Percentiles rank a stretch among this genome's conserved stretches.
These are phyloP conservation scores for Torulaspora globosa DNA, from an alignment of 1,139 yeast species.

Conservation along the genomic window DNA sequence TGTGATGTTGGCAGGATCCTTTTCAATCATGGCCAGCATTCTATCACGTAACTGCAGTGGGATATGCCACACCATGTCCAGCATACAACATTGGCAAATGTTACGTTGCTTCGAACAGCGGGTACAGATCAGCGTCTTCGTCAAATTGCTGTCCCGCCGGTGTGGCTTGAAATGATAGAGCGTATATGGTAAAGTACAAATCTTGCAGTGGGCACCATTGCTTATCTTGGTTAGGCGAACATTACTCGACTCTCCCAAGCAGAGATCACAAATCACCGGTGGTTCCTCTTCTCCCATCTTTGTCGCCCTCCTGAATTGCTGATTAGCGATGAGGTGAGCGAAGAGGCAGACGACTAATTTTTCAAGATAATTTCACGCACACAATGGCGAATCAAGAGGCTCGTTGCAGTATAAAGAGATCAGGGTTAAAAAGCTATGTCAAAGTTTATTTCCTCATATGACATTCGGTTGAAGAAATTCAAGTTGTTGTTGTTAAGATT, in stretches of 20 bases:
- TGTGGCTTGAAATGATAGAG: conserved; percentile 66
- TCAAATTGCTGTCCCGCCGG: conserved; percentile 37
- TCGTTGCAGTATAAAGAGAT: conserved; percentile 11
- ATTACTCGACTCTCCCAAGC: conserved; percentile 64
- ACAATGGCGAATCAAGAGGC: background rate
- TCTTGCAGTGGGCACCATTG: conserved; percentile 71
- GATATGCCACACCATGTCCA: conserved; percentile 74
- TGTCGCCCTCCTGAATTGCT: background rate
- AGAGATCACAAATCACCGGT: conserved; percentile 53
- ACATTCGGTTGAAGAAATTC: conserved; percentile 46
- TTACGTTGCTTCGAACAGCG: conserved; percentile 76
- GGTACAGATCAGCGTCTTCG: conserved; percentile 48
- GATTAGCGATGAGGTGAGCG: background rate
- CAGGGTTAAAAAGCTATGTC: conserved; percentile 37
- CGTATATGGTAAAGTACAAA: conserved; percentile 82
- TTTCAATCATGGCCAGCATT: conserved; percentile 70
- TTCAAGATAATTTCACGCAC: conserved; percentile 3
- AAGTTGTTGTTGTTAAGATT: conserved; percentile 43
- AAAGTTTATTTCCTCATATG: conserved; percentile 40
- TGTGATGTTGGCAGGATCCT: conserved; percentile 41
- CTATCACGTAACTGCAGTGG: conserved; percentile 78
- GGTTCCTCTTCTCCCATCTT: conserved; percentile 3
- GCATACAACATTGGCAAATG: conserved; percentile 84
- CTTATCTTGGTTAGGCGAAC: conserved; percentile 67
- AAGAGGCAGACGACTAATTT: background rate